These are phyloP conservation scores for Ogataea hybrid DNA, from an alignment of 1,139 yeast genomes.

Conservation along the genomic window DNA sequence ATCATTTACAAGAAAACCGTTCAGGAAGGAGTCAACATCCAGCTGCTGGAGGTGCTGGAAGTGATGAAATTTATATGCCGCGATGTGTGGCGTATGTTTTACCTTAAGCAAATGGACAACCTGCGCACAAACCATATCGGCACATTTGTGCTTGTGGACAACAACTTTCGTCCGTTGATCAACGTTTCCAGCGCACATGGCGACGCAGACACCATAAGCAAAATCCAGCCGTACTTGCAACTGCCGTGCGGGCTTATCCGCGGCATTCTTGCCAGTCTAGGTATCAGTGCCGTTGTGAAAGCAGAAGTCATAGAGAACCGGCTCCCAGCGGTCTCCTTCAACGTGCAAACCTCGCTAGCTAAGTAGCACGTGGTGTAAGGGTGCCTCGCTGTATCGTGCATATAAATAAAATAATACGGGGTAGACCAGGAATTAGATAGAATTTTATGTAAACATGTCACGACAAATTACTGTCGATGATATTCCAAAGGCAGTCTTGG, in stretches of 20 bases:
- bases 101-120: conserved; percentile 87
- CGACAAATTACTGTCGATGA: conserved; percentile 21
- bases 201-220: conserved; percentile 45
- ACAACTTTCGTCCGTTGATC: conserved; percentile 52
- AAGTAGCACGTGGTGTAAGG: conserved; percentile 8
- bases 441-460: conserved; percentile 9
- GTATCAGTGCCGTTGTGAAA: conserved; percentile 60
- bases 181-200: conserved; percentile 55
- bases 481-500: conserved; percentile 38
- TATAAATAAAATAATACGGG: conserved; percentile 5
- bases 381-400: neutral
- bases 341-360: conserved; percentile 55
- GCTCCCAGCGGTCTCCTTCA: conserved; percentile 69
- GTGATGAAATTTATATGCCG: conserved; percentile 90
- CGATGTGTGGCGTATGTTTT: conserved; percentile 82
- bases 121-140: conserved; percentile 88
- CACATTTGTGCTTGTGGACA: conserved; percentile 76
- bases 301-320: conserved; percentile 55
- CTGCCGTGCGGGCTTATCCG: conserved; percentile 83
- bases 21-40: conserved; percentile 41
- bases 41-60: conserved; percentile 63
- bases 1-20: conserved; percentile 56
- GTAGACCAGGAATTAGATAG: conserved; percentile 3
- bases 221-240: conserved; percentile 60
- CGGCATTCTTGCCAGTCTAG: conserved; percentile 73